These are phyloP conservation scores for Phialocephala subalpina DNA, from an alignment of 2,329 filamentous ascomycete genomes.

Conservation along the genomic window DNA sequence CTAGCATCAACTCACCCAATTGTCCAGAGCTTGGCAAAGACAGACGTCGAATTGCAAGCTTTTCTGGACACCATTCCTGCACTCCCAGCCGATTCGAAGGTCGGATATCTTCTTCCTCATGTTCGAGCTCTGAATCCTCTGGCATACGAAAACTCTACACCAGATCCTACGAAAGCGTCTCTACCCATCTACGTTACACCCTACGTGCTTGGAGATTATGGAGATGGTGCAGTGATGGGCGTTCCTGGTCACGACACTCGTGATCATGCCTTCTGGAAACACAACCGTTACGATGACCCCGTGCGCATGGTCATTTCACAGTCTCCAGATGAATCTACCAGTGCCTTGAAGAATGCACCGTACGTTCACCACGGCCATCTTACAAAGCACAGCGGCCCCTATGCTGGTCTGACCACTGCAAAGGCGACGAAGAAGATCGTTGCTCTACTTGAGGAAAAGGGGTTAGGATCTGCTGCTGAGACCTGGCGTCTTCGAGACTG, in stretches of 20 bases:
- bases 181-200: constrained; percentile 83
- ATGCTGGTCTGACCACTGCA: constrained; percentile 67
- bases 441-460: constrained; percentile 57
- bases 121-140: constrained; percentile 73
- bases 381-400: constrained; percentile 70
- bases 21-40: constrained; percentile 66
- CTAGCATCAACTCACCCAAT: constrained; percentile 77
- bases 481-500: constrained; percentile 88
- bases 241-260: constrained; percentile 85
- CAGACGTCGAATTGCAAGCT: constrained; percentile 66
- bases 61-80: constrained; percentile 72
- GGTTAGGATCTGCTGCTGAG: constrained; percentile 68
- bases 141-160: constrained; percentile 58
- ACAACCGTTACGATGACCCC: constrained; percentile 67
- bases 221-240: constrained; percentile 90
- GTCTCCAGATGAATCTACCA: constrained; percentile 55
- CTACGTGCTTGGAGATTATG: constrained; percentile 86
- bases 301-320: constrained; percentile 67
- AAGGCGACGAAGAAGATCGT: constrained; percentile 70
- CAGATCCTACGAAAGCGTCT: constrained; percentile 59
- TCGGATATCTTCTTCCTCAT: constrained; percentile 72
- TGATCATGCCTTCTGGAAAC: constrained; percentile 82
- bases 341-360: constrained; percentile 57
- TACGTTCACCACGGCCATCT: constrained; percentile 73
- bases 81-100: constrained; percentile 63